Percentiles rank a stretch among this genome's conserved stretches.
These are phyloP conservation scores for Aspergillus quadrilineatus DNA, from an alignment of 2,329 filamentous ascomycete species.

Conservation along the genomic window DNA sequence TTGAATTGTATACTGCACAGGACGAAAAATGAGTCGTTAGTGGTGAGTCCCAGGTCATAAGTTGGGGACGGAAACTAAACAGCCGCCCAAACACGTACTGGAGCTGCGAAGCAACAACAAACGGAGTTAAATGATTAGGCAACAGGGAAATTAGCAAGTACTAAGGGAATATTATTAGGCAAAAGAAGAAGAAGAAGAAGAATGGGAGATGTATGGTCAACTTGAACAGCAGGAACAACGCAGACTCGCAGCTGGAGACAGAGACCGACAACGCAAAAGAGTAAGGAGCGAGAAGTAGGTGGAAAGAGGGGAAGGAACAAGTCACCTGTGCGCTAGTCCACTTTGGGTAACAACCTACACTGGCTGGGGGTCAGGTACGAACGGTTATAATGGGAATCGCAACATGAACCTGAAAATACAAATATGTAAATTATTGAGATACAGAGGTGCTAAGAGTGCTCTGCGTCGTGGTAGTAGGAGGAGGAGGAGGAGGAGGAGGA, in stretches of 20 bases:
- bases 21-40: conserved; percentile 8
- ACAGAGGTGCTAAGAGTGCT: neutral
- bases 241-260: conserved; percentile 4
- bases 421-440: neutral
- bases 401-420: neutral
- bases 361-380: neutral
- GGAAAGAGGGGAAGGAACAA: conserved; percentile 14
- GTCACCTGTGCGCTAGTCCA: conserved; percentile 13
- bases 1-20: conserved; percentile 3
- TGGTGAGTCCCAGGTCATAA: neutral
- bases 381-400: neutral
- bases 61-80: conserved; percentile 9
- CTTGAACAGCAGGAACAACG: conserved; percentile 8
- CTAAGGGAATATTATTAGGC: conserved; percentile 3
- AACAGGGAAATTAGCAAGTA: neutral
- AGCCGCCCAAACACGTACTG: conserved; percentile 1
- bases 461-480: too few relatives aligned
- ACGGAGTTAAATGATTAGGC: neutral
- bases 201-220: conserved; percentile 1
- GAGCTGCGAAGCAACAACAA: conserved; percentile 5
- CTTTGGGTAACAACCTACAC: conserved; percentile 9
- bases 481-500: neutral
- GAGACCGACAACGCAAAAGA: conserved; percentile 21
- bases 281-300: conserved; percentile 25
- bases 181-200: neutral